A percentile compares a stretch with the other conserved stretches of the same genome.
Conservation (phyloP, 805 yeast species). For the Wickerhamiella vanderwaltii region DNA sequence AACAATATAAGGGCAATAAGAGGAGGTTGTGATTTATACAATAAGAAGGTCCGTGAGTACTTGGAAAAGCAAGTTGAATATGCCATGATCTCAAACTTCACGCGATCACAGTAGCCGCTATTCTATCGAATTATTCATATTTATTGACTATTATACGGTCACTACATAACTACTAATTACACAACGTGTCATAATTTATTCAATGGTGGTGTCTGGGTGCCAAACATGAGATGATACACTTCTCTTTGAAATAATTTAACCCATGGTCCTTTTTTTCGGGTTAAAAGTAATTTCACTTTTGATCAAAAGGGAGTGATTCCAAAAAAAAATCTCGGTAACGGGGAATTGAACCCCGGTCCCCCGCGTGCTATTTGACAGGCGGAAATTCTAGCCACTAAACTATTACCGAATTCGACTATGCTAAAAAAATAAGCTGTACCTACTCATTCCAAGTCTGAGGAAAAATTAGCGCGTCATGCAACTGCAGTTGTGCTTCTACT, state of each 20-base stretch:
- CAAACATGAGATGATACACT: not conserved
- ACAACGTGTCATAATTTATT: not conserved
- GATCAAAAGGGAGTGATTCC: not conserved
- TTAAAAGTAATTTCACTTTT: not conserved
- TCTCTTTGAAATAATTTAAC: not conserved
- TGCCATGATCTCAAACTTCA: too few species aligned
- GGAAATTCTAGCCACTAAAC: constrained; percentile 33
- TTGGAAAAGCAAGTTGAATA: too few species aligned
- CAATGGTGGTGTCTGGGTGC: not conserved
- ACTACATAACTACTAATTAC: not conserved
- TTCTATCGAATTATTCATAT: not conserved
- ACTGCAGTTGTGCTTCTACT: too few species aligned
- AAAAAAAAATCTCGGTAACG: constrained; percentile 23
- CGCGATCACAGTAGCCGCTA: too few species aligned
- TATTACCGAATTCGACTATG: constrained; percentile 23
- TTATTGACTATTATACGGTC: not conserved
- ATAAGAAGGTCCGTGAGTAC: too few species aligned
- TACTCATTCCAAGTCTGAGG: not conserved
- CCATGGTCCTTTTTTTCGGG: not conserved
- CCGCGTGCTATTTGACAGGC: constrained; percentile 27
- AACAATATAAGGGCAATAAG: not conserved
- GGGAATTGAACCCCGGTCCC: constrained; percentile 21
- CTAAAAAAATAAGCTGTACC: not conserved
- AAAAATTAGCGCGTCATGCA: too few species aligned
- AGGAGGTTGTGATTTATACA: not conserved